A percentile compares a stretch with the other conserved stretches of the same genome.
phyloP scores from a whole-genome alignment of 805 yeast species.

The Debaryomyces hansenii region DNA sequence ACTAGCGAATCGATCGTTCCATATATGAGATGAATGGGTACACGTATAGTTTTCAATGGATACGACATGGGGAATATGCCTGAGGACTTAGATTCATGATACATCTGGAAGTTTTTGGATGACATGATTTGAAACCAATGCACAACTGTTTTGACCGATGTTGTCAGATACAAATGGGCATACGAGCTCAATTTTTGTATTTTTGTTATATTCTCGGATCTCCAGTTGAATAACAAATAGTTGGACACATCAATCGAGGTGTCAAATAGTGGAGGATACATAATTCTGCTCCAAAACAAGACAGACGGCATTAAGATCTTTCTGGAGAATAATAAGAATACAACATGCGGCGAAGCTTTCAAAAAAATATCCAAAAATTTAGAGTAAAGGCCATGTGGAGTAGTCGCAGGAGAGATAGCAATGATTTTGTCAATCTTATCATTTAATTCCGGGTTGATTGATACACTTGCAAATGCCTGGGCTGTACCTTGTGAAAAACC shows the following conservation, averaged over 20 bases:
- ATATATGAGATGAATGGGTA: conserved; percentile 77
- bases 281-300: conserved; percentile 72
- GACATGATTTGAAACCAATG: conserved; percentile 94
- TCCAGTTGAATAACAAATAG: conserved; percentile 76
- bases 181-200: conserved; percentile 79
- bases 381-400: conserved; percentile 82
- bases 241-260: conserved; percentile 71
- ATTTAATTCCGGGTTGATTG: conserved; percentile 65
- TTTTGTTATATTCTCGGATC: conserved; percentile 63
- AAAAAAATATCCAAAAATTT: conserved; percentile 73
- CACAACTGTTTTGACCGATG: conserved; percentile 90
- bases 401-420: conserved; percentile 92
- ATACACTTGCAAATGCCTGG: conserved; percentile 82
- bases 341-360: conserved; percentile 70
- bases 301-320: conserved; percentile 76
- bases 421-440: conserved; percentile 56
- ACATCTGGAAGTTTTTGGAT: conserved; percentile 81
- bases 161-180: conserved; percentile 85
- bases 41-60: conserved; percentile 38
- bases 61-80: conserved; percentile 38
- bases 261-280: conserved; percentile 75
- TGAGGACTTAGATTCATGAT: conserved; percentile 52
- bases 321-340: conserved; percentile 72
- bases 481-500: conserved; percentile 96
- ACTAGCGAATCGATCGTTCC: conserved; percentile 82